phyloP scores from a whole-genome alignment of 805 yeast species.

The Osmozyma mogii region DNA sequence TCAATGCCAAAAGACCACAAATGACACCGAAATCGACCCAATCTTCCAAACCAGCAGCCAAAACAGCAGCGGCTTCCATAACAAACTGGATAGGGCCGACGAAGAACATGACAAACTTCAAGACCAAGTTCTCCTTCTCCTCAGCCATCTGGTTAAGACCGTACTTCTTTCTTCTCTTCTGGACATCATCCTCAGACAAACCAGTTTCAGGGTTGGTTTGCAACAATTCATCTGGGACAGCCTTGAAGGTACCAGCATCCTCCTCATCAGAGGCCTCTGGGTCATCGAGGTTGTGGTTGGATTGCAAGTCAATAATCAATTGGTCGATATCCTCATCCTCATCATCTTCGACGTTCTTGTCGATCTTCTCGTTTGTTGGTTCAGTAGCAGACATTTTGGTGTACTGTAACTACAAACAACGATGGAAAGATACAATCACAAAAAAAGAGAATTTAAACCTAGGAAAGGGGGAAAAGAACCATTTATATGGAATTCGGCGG shows the following conservation, averaged over 20 bases:
- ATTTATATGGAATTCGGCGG: no score
- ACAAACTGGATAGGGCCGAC: conserved; percentile 96
- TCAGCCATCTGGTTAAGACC: conserved; percentile 90
- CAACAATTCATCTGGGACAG: conserved; percentile 79
- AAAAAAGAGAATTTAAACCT: no score
- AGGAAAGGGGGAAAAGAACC: no score
- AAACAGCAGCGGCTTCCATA: conserved; percentile 93
- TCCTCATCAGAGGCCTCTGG: conserved; percentile 21
- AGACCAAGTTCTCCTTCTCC: conserved; percentile 70
- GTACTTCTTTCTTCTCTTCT: conserved; percentile 79
- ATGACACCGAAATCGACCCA: conserved; percentile 99
- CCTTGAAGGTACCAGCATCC: conserved; percentile 40
- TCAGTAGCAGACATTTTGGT: conserved; percentile 30
- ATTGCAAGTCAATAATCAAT: conserved; percentile 72
- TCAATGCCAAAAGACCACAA: conserved; percentile 75
- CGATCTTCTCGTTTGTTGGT: conserved; percentile 50
- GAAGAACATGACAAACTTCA: conserved; percentile 80
- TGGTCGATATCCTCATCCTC: conserved; percentile 53
- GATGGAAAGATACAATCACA: no score
- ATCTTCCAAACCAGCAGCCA: conserved; percentile 94
- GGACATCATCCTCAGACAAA: conserved; percentile 69
- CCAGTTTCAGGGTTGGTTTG: conserved; percentile 77
- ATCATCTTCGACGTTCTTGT: conserved; percentile 43
- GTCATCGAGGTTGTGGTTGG: conserved; percentile 40
- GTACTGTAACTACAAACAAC: no score